These are phyloP conservation scores for Xylaria sp. DNA, from an alignment of 2,329 filamentous ascomycete genomes.

Conservation along the genomic window DNA sequence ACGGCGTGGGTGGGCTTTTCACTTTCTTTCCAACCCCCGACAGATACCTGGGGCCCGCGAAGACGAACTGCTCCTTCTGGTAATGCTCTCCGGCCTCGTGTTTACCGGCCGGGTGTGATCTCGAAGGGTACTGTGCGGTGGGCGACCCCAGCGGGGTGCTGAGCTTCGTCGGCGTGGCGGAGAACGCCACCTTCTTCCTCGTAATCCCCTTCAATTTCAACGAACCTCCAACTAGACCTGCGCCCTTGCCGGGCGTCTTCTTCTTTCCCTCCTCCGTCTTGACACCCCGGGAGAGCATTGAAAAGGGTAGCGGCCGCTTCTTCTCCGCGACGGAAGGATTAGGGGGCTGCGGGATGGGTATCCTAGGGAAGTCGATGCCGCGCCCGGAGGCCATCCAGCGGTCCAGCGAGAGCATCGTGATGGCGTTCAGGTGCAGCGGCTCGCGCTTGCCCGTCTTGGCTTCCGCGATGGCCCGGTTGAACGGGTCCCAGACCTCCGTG, in stretches of 20 bases:
- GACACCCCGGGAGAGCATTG: neutral
- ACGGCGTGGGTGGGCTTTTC: conserved; percentile 24
- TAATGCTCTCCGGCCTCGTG: neutral
- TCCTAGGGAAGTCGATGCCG: conserved; percentile 19
- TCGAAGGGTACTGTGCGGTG: conserved; percentile 23
- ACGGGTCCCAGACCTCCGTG: conserved; percentile 38
- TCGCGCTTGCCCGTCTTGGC: conserved; percentile 1
- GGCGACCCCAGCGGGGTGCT: conserved; percentile 29
- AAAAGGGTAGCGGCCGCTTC: conserved; percentile 13
- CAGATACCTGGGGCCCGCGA: neutral
- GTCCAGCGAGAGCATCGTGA: conserved; percentile 40
- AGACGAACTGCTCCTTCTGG: neutral
- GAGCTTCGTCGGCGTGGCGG: neutral
- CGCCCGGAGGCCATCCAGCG: conserved; percentile 18
- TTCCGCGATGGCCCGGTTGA: conserved; percentile 33
- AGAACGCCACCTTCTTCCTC: neutral
- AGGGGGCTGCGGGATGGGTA: conserved; percentile 29
- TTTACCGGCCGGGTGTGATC: neutral
- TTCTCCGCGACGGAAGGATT: conserved; percentile 22
- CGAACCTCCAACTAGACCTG: neutral
- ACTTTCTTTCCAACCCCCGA: neutral
- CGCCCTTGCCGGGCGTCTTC: neutral
- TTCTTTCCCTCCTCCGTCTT: neutral
- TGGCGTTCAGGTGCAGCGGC: conserved; percentile 31
- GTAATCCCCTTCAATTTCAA: neutral